phyloP scores from a whole-genome alignment of 2,329 filamentous ascomycete species.

The Metarhizium sp. region DNA sequence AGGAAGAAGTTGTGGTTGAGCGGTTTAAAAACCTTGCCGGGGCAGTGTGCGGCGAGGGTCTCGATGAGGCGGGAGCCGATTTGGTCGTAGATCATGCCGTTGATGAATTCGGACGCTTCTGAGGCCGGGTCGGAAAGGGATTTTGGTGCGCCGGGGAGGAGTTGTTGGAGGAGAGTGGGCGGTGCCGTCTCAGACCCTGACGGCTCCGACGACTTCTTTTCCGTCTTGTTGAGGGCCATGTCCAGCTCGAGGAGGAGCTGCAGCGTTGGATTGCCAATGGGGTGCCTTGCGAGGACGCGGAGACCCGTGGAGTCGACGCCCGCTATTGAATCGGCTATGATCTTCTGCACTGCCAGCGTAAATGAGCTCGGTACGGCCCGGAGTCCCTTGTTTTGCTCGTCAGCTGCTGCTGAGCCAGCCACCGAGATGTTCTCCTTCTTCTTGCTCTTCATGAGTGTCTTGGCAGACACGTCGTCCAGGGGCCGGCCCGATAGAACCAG shows the following conservation, averaged over 20 bases:
- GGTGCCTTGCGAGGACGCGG: slow-evolving; percentile 76
- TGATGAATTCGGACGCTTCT: slow-evolving; percentile 68
- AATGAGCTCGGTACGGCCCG: slow-evolving; percentile 72
- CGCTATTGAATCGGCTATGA: slow-evolving; percentile 67
- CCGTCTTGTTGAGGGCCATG: slow-evolving; percentile 55
- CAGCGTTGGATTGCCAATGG: slow-evolving; percentile 85
- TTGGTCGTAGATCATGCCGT: slow-evolving; percentile 78
- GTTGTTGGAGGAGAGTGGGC: slow-evolving; percentile 54
- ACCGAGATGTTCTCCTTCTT: slow-evolving; percentile 78
- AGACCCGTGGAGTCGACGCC: slow-evolving; percentile 72
- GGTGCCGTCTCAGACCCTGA: slow-evolving; percentile 24
- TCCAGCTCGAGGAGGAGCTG: slow-evolving; percentile 86
- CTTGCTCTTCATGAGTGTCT: slow-evolving; percentile 77
- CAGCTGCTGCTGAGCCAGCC: slow-evolving; percentile 39
- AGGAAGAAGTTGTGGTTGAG: slow-evolving; percentile 75
- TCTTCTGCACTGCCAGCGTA: slow-evolving; percentile 64
- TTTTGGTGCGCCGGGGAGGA: slow-evolving; percentile 67
- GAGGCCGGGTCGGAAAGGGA: slow-evolving; percentile 64
- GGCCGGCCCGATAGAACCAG: slow-evolving; percentile 78
- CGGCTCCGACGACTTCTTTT: slow-evolving; percentile 4
- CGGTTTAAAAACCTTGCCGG: slow-evolving; percentile 84
- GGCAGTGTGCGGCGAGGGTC: slow-evolving; percentile 69
- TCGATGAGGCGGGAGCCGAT: slow-evolving; percentile 87
- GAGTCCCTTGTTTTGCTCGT: slow-evolving; percentile 33
- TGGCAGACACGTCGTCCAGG: slow-evolving; percentile 58